phyloP scores from a whole-genome alignment of 78 protist species.

The Tieghemostelium lacteum region DNA sequence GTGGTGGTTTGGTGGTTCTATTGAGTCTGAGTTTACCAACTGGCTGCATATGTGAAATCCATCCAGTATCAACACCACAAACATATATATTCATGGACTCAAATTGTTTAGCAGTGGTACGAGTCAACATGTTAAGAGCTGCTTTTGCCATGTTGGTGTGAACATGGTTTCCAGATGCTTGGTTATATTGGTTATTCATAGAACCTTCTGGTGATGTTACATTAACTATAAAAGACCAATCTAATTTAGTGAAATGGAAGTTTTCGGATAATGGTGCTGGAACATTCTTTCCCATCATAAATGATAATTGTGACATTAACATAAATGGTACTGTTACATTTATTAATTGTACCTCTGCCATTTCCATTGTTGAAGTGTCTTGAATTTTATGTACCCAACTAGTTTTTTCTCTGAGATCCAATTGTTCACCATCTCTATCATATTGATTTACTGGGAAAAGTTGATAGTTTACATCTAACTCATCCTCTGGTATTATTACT shows the following conservation, averaged over 20 bases:
- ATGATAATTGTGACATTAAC: slow-evolving; percentile 45
- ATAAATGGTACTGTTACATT: slow-evolving; percentile 88
- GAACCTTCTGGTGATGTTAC: slow-evolving; percentile 96
- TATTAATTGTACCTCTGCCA: slow-evolving; percentile 58
- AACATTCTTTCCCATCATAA: slow-evolving; percentile 25
- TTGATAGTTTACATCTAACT: not conserved
- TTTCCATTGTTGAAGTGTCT: slow-evolving; percentile 84
- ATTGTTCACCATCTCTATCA: slow-evolving; percentile 83
- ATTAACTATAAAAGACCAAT: slow-evolving; percentile 87
- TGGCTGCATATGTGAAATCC: slow-evolving; percentile 81
- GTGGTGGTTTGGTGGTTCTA: slow-evolving; percentile 16
- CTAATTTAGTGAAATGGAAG: not conserved
- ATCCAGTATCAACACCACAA: slow-evolving; percentile 86
- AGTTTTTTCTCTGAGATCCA: slow-evolving; percentile 77
- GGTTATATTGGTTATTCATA: slow-evolving; percentile 70
- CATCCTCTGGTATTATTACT: not conserved
- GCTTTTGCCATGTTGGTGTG: slow-evolving; percentile 99
- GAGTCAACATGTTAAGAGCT: slow-evolving; percentile 96
- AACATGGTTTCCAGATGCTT: slow-evolving; percentile 85
- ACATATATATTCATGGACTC: slow-evolving; percentile 84
- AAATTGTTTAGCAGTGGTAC: slow-evolving; percentile 81
- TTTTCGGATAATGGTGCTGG: not conserved
- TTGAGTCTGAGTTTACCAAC: not conserved
- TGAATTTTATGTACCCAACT: slow-evolving; percentile 49
- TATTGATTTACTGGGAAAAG: slow-evolving; percentile 12